Conservation (phyloP, 768 basidiomycete genomes). For the Pulveroboletus frians region DNA sequence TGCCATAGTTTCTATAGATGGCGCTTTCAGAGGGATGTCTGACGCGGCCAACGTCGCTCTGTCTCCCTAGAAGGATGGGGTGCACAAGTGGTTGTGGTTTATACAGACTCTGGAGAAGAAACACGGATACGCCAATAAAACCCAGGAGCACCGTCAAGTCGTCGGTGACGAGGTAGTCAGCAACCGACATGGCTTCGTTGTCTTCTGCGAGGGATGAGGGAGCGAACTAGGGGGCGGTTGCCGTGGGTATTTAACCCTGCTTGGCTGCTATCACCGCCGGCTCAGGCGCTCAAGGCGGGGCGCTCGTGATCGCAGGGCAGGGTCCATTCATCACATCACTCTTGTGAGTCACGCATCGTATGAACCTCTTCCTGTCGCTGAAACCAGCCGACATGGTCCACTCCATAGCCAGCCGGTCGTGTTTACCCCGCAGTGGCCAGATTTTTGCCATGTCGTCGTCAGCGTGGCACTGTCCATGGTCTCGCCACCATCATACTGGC, state of each 20-base stretch:
- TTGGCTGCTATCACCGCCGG: neutral
- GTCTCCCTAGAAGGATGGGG: slow-evolving; percentile 87
- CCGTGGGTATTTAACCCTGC: slow-evolving; percentile 1
- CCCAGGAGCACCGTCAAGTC: slow-evolving; percentile 75
- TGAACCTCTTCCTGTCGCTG: neutral
- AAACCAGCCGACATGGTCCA: neutral
- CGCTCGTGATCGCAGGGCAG: neutral
- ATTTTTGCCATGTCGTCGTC: neutral
- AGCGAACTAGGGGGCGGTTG: neutral
- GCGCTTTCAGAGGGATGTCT: slow-evolving; percentile 80
- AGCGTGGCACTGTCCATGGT: neutral
- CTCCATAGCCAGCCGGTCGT: too few species aligned
- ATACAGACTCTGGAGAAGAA: slow-evolving; percentile 72
- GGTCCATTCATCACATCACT: neutral
- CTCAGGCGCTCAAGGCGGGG: neutral
- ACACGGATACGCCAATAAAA: slow-evolving; percentile 70
- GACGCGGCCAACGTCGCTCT: slow-evolving; percentile 84
- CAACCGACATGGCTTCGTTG: slow-evolving; percentile 35
- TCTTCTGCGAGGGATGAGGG: neutral
- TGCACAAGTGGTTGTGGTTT: slow-evolving; percentile 84
- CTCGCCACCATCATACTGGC: neutral
- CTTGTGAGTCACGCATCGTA: neutral
- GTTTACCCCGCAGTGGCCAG: neutral
- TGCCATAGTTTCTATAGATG: slow-evolving; percentile 86
- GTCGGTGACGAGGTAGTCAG: slow-evolving; percentile 66